Evolutionary conservation across 192 early-diverging fungal genomes (phyloP).

Genomic region (Chytriomyces sp.): DNA sequence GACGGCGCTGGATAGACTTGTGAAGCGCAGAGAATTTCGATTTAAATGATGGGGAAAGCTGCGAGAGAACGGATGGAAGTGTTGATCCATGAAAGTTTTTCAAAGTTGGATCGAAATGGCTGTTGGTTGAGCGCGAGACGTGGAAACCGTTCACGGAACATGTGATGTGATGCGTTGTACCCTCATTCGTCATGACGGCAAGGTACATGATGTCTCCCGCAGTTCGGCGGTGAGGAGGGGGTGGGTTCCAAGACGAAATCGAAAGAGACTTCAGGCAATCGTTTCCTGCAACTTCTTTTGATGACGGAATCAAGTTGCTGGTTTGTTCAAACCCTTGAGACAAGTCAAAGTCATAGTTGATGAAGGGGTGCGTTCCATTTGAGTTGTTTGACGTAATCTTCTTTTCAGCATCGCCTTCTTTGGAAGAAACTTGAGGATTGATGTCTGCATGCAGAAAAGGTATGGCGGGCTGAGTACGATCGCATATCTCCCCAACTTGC

Average conservation of each 20-base stretch:
- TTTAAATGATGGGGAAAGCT: slow-evolving; percentile 66
- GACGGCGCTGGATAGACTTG: slow-evolving; percentile 63
- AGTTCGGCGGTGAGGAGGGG: slow-evolving; percentile 72
- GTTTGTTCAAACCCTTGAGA: slow-evolving; percentile 6
- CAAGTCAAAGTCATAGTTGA: slow-evolving; percentile 44
- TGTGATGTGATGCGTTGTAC: slow-evolving; percentile 84
- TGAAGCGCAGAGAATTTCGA: slow-evolving; percentile 71
- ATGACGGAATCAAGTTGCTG: slow-evolving; percentile 13
- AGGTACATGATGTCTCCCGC: slow-evolving; percentile 91
- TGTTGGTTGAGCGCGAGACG: slow-evolving; percentile 78
- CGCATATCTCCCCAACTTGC: too few species aligned
- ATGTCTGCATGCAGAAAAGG: slow-evolving; percentile 11
- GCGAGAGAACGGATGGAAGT: slow-evolving; percentile 40
- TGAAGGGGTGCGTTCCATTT: slow-evolving; percentile 32
- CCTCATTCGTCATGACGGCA: slow-evolving; percentile 84
- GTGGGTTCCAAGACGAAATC: slow-evolving; percentile 93
- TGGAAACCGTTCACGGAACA: slow-evolving; percentile 84
- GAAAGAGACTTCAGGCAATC: slow-evolving; percentile 65
- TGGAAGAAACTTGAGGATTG: slow-evolving; percentile 23
- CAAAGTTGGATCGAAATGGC: slow-evolving; percentile 42
- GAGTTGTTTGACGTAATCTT: not conserved
- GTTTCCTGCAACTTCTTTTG: not conserved
- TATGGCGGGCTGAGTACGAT: too few species aligned
- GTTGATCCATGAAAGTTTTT: slow-evolving; percentile 43
- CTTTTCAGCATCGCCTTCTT: slow-evolving; percentile 17